A percentile compares a stretch with the other conserved stretches of the same genome.
These are phyloP conservation scores for Cyberlindnera suaveolens DNA, from an alignment of 805 yeast species.

Conservation along the genomic window DNA sequence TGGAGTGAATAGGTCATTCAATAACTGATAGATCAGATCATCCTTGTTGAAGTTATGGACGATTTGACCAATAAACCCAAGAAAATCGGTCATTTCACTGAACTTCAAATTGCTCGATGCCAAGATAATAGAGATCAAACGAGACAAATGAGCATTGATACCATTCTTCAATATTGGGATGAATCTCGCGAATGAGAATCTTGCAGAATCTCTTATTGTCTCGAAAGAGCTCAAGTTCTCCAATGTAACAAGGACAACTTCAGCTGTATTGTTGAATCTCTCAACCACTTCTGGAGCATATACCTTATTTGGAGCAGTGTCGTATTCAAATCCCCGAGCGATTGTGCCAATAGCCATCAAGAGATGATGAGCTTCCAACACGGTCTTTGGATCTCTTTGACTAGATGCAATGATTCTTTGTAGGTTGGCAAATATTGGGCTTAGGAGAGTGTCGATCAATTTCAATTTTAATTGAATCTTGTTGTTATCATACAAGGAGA, in stretches of 20 bases:
- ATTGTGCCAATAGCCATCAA: conserved; percentile 87
- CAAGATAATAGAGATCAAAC: conserved; percentile 63
- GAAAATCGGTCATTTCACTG: conserved; percentile 70
- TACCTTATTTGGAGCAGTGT: conserved; percentile 25
- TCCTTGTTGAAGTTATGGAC: conserved; percentile 69
- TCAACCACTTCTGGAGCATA: conserved; percentile 33
- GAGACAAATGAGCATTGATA: conserved; percentile 51
- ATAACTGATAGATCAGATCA: conserved; percentile 61
- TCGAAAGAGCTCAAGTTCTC: conserved; percentile 66
- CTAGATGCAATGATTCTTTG: conserved; percentile 54
- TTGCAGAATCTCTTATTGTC: conserved; percentile 73
- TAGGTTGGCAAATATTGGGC: conserved; percentile 67
- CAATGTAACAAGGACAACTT: conserved; percentile 76
- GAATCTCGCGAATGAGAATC: conserved; percentile 83
- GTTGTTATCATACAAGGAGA: conserved; percentile 42
- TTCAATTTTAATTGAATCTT: conserved; percentile 35
- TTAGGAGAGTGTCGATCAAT: conserved; percentile 59
- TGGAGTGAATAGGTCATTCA: conserved; percentile 72
- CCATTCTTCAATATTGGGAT: conserved; percentile 61
- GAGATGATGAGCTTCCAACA: conserved; percentile 78
- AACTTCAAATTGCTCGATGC: conserved; percentile 49
- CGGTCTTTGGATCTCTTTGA: conserved; percentile 35
- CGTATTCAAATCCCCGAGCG: conserved; percentile 67
- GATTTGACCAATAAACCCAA: conserved; percentile 83
- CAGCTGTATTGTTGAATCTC: conserved; percentile 63